phyloP scores from a whole-genome alignment of 768 basidiomycete species.

The Rhizopogon vulgaris region DNA sequence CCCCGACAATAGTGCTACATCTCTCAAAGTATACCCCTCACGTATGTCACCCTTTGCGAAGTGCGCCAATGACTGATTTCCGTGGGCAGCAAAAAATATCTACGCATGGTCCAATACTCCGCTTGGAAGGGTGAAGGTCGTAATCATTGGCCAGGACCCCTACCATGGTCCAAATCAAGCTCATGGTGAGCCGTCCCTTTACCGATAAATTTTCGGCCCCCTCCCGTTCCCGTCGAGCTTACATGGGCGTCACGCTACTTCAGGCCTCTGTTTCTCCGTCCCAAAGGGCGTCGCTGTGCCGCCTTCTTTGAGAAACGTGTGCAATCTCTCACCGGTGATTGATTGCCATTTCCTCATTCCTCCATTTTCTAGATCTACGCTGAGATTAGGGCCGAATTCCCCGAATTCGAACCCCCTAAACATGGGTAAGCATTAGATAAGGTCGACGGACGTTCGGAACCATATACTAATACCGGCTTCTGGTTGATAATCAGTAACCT shows the following conservation, averaged over 20 bases:
- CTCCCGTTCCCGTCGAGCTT: neutral
- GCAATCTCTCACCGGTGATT: constrained; percentile 16
- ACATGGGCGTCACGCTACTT: constrained; percentile 9
- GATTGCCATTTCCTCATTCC: constrained; percentile 8
- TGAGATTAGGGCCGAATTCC: constrained; percentile 79
- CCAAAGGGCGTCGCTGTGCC: constrained; percentile 67
- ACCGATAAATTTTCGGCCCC: neutral
- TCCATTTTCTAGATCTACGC: constrained; percentile 63
- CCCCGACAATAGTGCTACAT: constrained; percentile 36
- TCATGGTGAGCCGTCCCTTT: constrained; percentile 50
- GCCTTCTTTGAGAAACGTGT: constrained; percentile 77
- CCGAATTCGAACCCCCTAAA: constrained; percentile 68
- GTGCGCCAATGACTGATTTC: constrained; percentile 4
- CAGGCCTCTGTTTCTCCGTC: constrained; percentile 90
- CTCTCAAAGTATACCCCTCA: constrained; percentile 68
- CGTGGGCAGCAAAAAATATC: constrained; percentile 63
- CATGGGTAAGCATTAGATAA: constrained; percentile 60
- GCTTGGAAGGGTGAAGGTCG: constrained; percentile 76
- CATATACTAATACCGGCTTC: neutral
- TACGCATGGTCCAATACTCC: constrained; percentile 92
- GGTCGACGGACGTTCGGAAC: constrained; percentile 1
- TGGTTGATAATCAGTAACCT: constrained; percentile 52
- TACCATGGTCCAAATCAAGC: constrained; percentile 80
- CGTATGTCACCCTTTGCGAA: constrained; percentile 35
- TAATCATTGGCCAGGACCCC: constrained; percentile 89